Conservation (phyloP, 2,329 filamentous ascomycete genomes). For the Scedosporium aurantiacum region DNA sequence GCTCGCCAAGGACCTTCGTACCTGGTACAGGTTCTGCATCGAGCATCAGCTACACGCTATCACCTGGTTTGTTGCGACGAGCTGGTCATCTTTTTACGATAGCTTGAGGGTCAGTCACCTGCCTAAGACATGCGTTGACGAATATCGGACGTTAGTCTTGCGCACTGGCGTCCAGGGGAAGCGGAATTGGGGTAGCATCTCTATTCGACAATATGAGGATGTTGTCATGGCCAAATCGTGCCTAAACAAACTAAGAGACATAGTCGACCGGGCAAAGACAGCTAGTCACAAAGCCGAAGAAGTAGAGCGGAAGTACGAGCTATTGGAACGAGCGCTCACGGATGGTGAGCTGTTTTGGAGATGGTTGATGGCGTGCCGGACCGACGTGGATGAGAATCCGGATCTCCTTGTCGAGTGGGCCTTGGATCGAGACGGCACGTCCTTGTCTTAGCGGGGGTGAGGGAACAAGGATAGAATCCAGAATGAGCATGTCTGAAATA, state of each 20-base stretch:
- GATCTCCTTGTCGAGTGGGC: constrained; percentile 1
- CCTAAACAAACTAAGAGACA: background rate
- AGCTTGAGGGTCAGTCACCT: too few relatives aligned
- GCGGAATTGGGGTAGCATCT: too few relatives aligned
- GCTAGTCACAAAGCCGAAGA: background rate
- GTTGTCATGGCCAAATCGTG: background rate
- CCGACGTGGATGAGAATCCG: background rate
- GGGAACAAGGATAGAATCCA: too few relatives aligned
- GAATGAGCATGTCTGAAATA: too few relatives aligned
- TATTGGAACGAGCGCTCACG: background rate
- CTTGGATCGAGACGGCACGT: background rate
- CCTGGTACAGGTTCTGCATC: background rate
- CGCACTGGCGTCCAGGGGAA: too few relatives aligned
- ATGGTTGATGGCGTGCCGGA: background rate
- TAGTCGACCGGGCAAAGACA: background rate
- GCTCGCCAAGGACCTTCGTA: background rate
- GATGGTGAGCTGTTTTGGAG: background rate
- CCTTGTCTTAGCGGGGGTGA: too few relatives aligned
- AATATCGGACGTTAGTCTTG: too few relatives aligned
- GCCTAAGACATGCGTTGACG: too few relatives aligned
- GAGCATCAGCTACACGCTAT: background rate
- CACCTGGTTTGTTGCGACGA: too few relatives aligned
- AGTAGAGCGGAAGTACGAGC: background rate
- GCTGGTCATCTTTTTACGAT: too few relatives aligned
- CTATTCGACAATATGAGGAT: too few relatives aligned